Conservation (phyloP, 1,139 yeast genomes). For the Debaryomycetaceae sp. region DNA sequence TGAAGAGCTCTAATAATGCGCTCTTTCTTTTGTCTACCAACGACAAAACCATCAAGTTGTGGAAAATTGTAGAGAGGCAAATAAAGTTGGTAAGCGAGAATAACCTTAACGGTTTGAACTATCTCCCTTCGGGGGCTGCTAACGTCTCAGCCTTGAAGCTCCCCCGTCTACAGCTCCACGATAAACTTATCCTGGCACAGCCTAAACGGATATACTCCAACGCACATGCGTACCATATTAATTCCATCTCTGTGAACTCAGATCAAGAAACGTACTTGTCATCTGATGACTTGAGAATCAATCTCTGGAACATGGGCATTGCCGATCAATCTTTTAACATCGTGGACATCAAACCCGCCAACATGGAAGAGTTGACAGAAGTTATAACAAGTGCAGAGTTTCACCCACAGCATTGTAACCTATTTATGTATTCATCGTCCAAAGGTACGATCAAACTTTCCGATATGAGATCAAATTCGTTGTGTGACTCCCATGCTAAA, state of each 20-base stretch:
- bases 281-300: constrained; percentile 92
- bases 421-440: constrained; percentile 94
- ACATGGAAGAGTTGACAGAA: constrained; percentile 98
- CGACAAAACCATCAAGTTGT: constrained; percentile 94
- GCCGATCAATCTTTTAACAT: constrained; percentile 95
- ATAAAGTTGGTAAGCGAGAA: constrained; percentile 90
- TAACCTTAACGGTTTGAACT: constrained; percentile 55
- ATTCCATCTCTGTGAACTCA: constrained; percentile 89
- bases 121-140: constrained; percentile 17
- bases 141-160: constrained; percentile 52
- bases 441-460: constrained; percentile 94
- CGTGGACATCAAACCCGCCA: constrained; percentile 96
- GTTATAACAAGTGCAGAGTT: constrained; percentile 98
- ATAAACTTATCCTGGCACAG: constrained; percentile 90
- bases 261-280: constrained; percentile 95
- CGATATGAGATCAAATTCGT: constrained; percentile 94
- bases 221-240: constrained; percentile 98
- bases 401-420: constrained; percentile 89
- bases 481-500: constrained; percentile 89
- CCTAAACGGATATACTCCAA: constrained; percentile 90
- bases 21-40: constrained; percentile 88
- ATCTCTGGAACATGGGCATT: constrained; percentile 91
- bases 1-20: constrained; percentile 81
- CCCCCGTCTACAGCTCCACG: constrained; percentile 88
- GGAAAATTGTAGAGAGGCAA: constrained; percentile 94